phyloP scores from a whole-genome alignment of 2,329 filamentous ascomycete species.

The Myriosclerotinia duriaeana region DNA sequence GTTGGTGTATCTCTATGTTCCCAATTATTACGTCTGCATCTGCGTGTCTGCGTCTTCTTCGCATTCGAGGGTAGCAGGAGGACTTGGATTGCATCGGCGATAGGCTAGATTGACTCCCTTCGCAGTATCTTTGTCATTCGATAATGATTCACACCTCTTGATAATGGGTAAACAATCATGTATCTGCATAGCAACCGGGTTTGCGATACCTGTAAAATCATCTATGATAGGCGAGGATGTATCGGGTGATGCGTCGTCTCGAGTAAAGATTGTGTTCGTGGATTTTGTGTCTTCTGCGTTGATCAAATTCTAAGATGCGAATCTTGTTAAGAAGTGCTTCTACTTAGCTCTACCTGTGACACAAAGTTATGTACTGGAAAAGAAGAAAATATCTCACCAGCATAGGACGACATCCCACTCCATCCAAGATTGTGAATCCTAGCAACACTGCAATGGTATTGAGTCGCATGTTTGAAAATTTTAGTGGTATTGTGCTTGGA shows the following conservation, averaged over 20 bases:
- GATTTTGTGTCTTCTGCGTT: no score
- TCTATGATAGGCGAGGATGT: background rate
- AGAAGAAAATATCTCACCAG: background rate
- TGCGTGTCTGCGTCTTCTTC: background rate
- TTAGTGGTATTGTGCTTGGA: background rate
- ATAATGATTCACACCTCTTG: background rate
- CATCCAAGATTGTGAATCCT: background rate
- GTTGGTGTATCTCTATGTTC: background rate
- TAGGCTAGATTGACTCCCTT: accelerated
- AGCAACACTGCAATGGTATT: background rate
- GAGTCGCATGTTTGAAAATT: background rate
- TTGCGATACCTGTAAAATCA: no score
- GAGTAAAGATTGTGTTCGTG: no score
- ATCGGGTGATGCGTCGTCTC: background rate
- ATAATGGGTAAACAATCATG: background rate
- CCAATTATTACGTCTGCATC: no score
- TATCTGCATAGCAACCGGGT: no score
- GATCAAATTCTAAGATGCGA: no score
- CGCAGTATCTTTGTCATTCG: background rate
- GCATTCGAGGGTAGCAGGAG: background rate
- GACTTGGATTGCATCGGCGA: background rate
- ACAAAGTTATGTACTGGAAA: background rate
- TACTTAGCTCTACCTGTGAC: no score
- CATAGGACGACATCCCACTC: background rate
- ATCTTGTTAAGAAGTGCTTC: no score